Evolutionary conservation across 768 basidiomycete genomes (phyloP).

Genomic region (Chiua virens): DNA sequence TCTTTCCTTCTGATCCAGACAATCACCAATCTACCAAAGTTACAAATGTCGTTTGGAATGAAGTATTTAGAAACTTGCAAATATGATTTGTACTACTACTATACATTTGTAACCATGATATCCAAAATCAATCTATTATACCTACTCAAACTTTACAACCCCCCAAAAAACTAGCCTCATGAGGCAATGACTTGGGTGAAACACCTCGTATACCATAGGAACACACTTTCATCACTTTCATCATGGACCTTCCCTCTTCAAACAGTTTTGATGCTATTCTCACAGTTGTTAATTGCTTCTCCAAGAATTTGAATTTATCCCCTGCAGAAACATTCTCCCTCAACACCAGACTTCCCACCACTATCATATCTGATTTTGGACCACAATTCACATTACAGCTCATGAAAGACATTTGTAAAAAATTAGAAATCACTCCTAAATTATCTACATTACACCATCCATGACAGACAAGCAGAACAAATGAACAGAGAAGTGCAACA

Average conservation of each 20-base stretch:
- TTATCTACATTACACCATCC: conserved; percentile 38
- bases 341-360: neutral
- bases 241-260: neutral
- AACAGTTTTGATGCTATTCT: neutral
- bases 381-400: neutral
- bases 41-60: too few relatives aligned
- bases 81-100: too few relatives aligned
- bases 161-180: too few relatives aligned
- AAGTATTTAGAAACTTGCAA: too few relatives aligned
- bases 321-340: neutral
- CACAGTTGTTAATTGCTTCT: neutral
- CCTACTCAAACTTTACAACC: too few relatives aligned
- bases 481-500: too few relatives aligned
- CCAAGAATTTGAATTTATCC: neutral
- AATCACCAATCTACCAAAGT: too few relatives aligned
- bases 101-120: too few relatives aligned
- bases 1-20: too few relatives aligned
- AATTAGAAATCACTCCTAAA: neutral
- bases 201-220: too few relatives aligned
- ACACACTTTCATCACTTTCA: neutral
- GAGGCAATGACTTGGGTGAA: too few relatives aligned
- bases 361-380: neutral
- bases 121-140: too few relatives aligned
- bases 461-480: conserved; percentile 37
- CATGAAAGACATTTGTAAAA: neutral